Evolutionary conservation across 2,329 filamentous ascomycete genomes (phyloP), one percentile per base, ranked within the genome.

Genomic region (Trichoderma sp.): DNA sequence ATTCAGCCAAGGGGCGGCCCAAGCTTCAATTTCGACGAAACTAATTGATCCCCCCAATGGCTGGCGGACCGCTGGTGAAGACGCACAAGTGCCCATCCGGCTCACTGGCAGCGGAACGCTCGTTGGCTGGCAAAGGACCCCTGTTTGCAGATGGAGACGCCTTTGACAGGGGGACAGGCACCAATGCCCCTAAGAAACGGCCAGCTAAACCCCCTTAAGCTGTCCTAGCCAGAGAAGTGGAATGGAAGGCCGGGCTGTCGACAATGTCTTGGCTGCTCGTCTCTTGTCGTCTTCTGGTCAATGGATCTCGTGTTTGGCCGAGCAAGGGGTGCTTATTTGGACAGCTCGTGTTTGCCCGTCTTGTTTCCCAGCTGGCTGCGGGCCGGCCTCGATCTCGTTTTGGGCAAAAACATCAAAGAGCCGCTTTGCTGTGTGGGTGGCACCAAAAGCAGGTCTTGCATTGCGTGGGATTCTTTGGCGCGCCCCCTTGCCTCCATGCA

Each of bases 1-100:
- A 34, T 32, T 10, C 26, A 28, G 52, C 11, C 46, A 66, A 30
- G 63, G 61, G 51, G 34, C 39, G 52, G 54, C 28, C 63, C 66
- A 32, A 63, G 56, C 66, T 49, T 68, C 56, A 43, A 68, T 61
- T 55, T 59, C 39, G 55, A 55, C 39, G 39, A 68, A 68, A 55
- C 34, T 49, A 55, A 26, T 26, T 26, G 54, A 67, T 59, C 52
- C 52, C 52, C 59, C 63, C 37, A 54, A 34, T 49, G 26, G 26
- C 39, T 49, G 16, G 26, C 59, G 43, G 39, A 61, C 59, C 39
- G 65, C 21, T 56, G 51, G 21, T 46, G 58, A 63, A 56, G 37
- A 61, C 46, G 49, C 39, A 18, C 16, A 21, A 54, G 37, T n/a
- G 58, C 58, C 58, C 61, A 37, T 61, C 21, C 49, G 14, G 5